Percentiles rank a stretch among this genome's conserved stretches.
Evolutionary conservation across 306 rosid species (phyloP).

Genomic region (Vachellia collinsii): DNA sequence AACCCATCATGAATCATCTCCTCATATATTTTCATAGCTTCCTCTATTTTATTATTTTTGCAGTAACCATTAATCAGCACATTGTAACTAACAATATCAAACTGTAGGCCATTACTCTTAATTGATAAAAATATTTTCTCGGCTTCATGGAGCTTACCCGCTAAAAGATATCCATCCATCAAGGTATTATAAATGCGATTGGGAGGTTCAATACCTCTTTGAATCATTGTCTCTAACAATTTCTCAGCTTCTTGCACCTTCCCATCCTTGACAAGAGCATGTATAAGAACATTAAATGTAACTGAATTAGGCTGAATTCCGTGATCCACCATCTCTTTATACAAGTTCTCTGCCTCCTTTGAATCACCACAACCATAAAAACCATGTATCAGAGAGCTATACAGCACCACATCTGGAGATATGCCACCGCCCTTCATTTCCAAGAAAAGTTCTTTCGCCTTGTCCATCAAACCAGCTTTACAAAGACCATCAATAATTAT

Average conservation of each 20-base stretch:
- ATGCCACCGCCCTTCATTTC: constrained; percentile 50
- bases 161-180: constrained; percentile 51
- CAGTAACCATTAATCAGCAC: constrained; percentile 53
- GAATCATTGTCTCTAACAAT: constrained; percentile 44
- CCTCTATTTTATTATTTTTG: constrained; percentile 43
- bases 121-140: constrained; percentile 39
- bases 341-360: constrained; percentile 47
- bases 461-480: constrained; percentile 47
- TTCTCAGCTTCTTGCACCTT: constrained; percentile 41
- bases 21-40: constrained; percentile 44
- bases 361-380: constrained; percentile 44
- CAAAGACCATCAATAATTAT: constrained; percentile 54
- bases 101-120: constrained; percentile 39
- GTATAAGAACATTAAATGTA: constrained; percentile 47
- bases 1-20: constrained; percentile 46
- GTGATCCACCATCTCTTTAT: constrained; percentile 51
- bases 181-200: constrained; percentile 34
- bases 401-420: constrained; percentile 43
- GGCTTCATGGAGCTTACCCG: constrained; percentile 42
- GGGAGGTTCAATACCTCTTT: constrained; percentile 42
- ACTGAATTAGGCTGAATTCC: constrained; percentile 53
- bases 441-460: constrained; percentile 48
- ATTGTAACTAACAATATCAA: constrained; percentile 39
- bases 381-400: constrained; percentile 51
- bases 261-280: constrained; percentile 45